Base-by-base conservation (phyloP, 2,329 filamentous ascomycete species). In the Colletotrichum navitas region DNA sequence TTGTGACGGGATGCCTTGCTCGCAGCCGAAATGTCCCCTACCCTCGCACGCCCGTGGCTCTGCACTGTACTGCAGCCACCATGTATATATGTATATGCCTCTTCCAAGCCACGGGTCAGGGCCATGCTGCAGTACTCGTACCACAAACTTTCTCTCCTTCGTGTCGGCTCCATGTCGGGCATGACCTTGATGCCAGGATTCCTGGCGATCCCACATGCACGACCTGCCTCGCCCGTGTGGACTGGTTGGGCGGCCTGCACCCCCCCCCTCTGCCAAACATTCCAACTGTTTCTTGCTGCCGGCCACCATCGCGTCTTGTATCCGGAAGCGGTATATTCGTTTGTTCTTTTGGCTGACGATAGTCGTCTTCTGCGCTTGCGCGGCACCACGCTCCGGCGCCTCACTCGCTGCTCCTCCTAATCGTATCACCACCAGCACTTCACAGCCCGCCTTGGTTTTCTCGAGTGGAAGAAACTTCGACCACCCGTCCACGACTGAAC, bases 191-290 rank as follows among this genome's bases (percentile, higher is more conserved):
- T 36, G 24, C 36, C 52, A 32, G 59, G 26, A 26, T 59, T 55
- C 52, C 63, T 45, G 59, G 59, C 63, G 43, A 63, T 68, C 29
- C 68, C 58, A 71, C 55, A 24, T 55, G 39, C 49, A 34, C 52
- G 24, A 54, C 21, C 64, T 68, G 26, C 32, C 32, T 63, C 60
- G 12, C 29, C 32, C 51, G 45, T 49, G 55, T 63, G 55, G 63
- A 45, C 63, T 52, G 63, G 49, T 41, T 45, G 39, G 18, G 10
- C 59, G 18, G 10, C 59, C 36, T 49, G 34, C 29, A 29, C 26
- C 24, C 16, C 16, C 26, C 24, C 16, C 16, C 41, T 61, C 49
- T 58, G 51, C 51, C 34, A 18, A 41, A 55, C 24, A 54, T 26
- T 36, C n/a, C 5, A 5, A 51, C 26, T 56, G 24, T 32, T 49